A percentile compares a stretch with the other conserved stretches of the same genome.
Evolutionary conservation across 352 stramenopile genomes (phyloP).

Genomic region (Phytophthora sp.): DNA sequence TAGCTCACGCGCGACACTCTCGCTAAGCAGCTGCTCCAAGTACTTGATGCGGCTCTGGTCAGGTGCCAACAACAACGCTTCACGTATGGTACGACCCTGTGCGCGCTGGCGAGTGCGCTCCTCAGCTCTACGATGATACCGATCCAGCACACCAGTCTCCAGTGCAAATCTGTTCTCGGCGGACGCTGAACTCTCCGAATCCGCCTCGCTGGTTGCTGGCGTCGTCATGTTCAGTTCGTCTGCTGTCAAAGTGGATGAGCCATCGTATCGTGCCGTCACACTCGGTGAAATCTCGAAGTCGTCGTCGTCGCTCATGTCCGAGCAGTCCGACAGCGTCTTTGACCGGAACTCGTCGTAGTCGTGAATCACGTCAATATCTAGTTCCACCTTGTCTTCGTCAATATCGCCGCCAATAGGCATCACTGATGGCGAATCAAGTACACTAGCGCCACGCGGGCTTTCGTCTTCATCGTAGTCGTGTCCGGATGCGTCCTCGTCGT

Average conservation of each 20-base stretch:
- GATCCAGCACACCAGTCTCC: conserved; percentile 55
- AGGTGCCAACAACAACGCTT: conserved; percentile 73
- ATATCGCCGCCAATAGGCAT: conserved; percentile 52
- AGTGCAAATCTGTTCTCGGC: conserved; percentile 32
- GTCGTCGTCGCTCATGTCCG: conserved; percentile 84
- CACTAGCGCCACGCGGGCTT: conserved; percentile 30
- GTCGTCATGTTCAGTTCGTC: conserved; percentile 41
- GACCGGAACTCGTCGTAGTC: conserved; percentile 80
- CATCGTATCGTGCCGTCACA: conserved; percentile 43
- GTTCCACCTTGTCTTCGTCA: conserved; percentile 71
- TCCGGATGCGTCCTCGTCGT: conserved; percentile 38
- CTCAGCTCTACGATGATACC: conserved; percentile 66
- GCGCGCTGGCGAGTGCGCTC: conserved; percentile 81
- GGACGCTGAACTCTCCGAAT: conserved; percentile 33
- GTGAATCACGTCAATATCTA: conserved; percentile 86
- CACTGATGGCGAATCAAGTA: conserved; percentile 46
- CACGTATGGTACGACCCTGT: conserved; percentile 79
- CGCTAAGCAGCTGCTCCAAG: conserved; percentile 81
- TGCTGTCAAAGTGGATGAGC: conserved; percentile 36
- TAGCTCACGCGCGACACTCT: conserved; percentile 84
- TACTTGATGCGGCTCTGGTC: conserved; percentile 90
- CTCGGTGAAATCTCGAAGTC: conserved; percentile 53
- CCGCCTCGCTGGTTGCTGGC: conserved; percentile 34
- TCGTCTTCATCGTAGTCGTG: conserved; percentile 44
- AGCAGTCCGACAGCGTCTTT: conserved; percentile 79